Percentiles rank a stretch among this genome's conserved stretches.
phyloP scores from a whole-genome alignment of 805 yeast species.

The Torulaspora delbrueckii region DNA sequence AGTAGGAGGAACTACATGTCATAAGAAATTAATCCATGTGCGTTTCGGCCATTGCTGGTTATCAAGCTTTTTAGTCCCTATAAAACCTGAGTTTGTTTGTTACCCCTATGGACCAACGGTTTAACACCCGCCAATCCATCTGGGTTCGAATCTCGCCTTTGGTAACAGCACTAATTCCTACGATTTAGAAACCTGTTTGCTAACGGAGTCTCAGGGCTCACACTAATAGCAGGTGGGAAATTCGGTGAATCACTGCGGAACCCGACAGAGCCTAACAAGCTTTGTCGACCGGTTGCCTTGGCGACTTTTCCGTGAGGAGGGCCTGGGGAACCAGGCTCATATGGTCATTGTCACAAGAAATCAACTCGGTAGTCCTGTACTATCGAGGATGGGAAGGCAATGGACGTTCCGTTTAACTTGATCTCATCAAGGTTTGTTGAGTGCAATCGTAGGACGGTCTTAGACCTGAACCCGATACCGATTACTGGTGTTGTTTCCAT shows the following conservation, averaged over 20 bases:
- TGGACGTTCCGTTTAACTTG: slow-evolving; percentile 33
- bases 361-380: slow-evolving; percentile 14
- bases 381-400: slow-evolving; percentile 29
- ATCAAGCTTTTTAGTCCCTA: too few relatives aligned
- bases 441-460: slow-evolving; percentile 36
- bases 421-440: slow-evolving; percentile 30
- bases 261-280: background rate
- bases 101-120: slow-evolving; percentile 1
- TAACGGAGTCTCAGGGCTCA: slow-evolving; percentile 4
- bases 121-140: background rate
- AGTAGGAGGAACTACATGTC: too few relatives aligned
- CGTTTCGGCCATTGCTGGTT: too few relatives aligned
- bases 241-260: slow-evolving; percentile 36
- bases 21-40: too few relatives aligned
- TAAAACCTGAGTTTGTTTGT: background rate
- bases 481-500: slow-evolving; percentile 30
- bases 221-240: slow-evolving; percentile 35
- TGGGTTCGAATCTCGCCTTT: slow-evolving; percentile 17
- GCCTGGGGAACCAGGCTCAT: slow-evolving; percentile 23
- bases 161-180: slow-evolving; percentile 23
- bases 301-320: slow-evolving; percentile 21
- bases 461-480: slow-evolving; percentile 36
- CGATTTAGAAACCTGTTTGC: slow-evolving; percentile 30
- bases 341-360: slow-evolving; percentile 33
- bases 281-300: background rate